Evolutionary conservation across 2,329 filamentous ascomycete genomes (phyloP).

Genomic region (Stachybotrys elegans): DNA sequence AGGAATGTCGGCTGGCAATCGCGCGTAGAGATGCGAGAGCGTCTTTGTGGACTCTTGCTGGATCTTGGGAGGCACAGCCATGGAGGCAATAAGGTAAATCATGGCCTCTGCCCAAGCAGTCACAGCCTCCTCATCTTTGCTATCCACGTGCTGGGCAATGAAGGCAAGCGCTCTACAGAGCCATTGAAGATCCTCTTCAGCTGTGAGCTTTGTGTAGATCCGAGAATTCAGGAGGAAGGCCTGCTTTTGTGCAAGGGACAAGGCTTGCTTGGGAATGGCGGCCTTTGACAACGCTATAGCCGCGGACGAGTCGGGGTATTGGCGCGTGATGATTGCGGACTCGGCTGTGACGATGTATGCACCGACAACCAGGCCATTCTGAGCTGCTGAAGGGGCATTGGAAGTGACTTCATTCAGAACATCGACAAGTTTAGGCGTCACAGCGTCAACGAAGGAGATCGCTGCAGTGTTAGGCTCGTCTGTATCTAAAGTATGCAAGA

Average conservation of each 20-base stretch:
- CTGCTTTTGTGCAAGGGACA: conserved; percentile 71
- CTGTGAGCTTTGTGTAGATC: conserved; percentile 74
- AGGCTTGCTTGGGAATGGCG: conserved; percentile 57
- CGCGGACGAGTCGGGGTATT: conserved; percentile 47
- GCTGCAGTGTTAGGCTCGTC: conserved; percentile 42
- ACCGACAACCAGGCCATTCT: conserved; percentile 75
- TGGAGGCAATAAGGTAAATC: conserved; percentile 70
- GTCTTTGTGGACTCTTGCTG: conserved; percentile 58
- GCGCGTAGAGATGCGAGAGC: conserved; percentile 61
- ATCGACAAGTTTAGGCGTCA: conserved; percentile 54
- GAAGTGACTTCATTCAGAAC: conserved; percentile 72
- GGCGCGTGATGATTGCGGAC: conserved; percentile 47
- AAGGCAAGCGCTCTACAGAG: conserved; percentile 64
- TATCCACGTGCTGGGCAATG: conserved; percentile 49
- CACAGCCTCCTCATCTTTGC: conserved; percentile 44
- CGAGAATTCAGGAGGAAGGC: conserved; percentile 83
- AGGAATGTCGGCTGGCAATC: conserved; percentile 53
- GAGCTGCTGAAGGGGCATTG: conserved; percentile 74
- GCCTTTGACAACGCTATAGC: conserved; percentile 48
- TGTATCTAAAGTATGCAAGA: conserved; percentile 54
- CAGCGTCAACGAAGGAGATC: conserved; percentile 46
- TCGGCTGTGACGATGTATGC: conserved; percentile 71
- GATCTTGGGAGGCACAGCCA: conserved; percentile 53
- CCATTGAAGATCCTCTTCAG: conserved; percentile 75
- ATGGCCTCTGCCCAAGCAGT: conserved; percentile 79